A percentile compares a stretch with the other conserved stretches of the same genome.
These are phyloP conservation scores for Chionographis japonica DNA, from an alignment of 106 monocot genomes.

Conservation along the genomic window DNA sequence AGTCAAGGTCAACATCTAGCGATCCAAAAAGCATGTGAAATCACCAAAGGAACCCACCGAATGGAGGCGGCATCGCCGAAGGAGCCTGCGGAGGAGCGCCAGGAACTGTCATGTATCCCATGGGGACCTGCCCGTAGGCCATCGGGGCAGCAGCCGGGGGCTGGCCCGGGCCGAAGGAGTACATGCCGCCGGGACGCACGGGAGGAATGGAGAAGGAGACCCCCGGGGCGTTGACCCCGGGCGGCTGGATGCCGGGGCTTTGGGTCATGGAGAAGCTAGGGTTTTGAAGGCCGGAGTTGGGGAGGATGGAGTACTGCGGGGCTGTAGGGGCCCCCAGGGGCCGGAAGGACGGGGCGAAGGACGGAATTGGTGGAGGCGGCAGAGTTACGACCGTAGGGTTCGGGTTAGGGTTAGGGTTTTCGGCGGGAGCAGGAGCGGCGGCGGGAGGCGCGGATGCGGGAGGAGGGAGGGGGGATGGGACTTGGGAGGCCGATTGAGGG, in stretches of 20 bases:
- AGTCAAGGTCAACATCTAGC: neutral
- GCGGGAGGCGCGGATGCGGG: neutral
- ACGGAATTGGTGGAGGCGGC: constrained; percentile 17
- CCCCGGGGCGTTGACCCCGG: constrained; percentile 31
- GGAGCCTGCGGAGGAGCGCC: constrained; percentile 11
- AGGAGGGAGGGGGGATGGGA: neutral
- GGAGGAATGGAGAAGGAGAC: constrained; percentile 3
- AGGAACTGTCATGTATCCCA: constrained; percentile 32
- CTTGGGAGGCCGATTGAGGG: neutral
- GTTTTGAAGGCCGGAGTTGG: constrained; percentile 21
- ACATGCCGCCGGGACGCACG: constrained; percentile 13
- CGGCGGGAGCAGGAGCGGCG: constrained; percentile 8
- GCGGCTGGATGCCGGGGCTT: constrained; percentile 39
- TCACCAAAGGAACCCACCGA: constrained; percentile 51
- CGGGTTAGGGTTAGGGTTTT: constrained; percentile 12
- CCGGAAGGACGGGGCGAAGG: constrained; percentile 48
- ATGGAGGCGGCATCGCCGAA: constrained; percentile 13
- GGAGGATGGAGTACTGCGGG: constrained; percentile 30
- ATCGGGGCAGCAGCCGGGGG: neutral
- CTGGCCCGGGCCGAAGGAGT: neutral
- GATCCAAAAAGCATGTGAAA: neutral
- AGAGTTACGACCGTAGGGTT: constrained; percentile 15
- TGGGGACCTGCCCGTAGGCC: constrained; percentile 8
- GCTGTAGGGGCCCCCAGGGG: constrained; percentile 30
- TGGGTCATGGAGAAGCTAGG: constrained; percentile 7